Base-by-base conservation (phyloP, 2,329 filamentous ascomycete species). In the Trichoderma simmonsii region DNA sequence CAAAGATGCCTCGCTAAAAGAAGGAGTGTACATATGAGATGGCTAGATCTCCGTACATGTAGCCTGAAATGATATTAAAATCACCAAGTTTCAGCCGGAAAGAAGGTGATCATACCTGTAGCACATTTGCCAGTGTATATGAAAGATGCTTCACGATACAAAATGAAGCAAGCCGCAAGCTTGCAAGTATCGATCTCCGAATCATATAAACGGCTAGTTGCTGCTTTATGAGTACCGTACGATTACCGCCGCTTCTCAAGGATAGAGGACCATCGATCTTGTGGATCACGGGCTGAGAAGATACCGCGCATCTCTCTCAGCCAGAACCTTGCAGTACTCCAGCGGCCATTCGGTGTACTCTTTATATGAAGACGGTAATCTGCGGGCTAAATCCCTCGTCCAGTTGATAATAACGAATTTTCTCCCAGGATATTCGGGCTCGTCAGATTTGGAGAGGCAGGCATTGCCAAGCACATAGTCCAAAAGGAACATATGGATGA, bases 401-500 rank as follows among this genome's bases (percentile, higher is more conserved):
- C 78, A 79, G 1, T 72, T 64, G 6, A 79, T 76, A 11, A 78
- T 73, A 64, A 77, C 74, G 8, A 73, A 70, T 48, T 79, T 78
- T 9, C 77, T 75, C 1, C 75, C 77, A 4, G 74, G 68, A 15
- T 69, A 75, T 30, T 73, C 77, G 21, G 76, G 75, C 30, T 73
- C 72, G 24, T 76, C 73, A 4, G 70, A 54, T 2, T 74, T 74
- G 0, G 76, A 64, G 18, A 79, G 73, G 26, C 76, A 76, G 7
- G 64, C 34, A 30, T 72, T 71, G 7, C 72, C 72, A 3, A 80
- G 70, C 0, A 78, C 59, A 54, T 80, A 79, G 26, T 80, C 78
- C 3, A 80, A 66, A 2, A 84, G 75, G 21, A 82, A 79, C 73
- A 80, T 80, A 73, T 83, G 81, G 6, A 82, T 78, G 26, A 82